Evolutionary conservation across 345 rosid genomes (phyloP), one percentile per base, ranked within the genome.

Genomic region (Reutealis trisperma): DNA sequence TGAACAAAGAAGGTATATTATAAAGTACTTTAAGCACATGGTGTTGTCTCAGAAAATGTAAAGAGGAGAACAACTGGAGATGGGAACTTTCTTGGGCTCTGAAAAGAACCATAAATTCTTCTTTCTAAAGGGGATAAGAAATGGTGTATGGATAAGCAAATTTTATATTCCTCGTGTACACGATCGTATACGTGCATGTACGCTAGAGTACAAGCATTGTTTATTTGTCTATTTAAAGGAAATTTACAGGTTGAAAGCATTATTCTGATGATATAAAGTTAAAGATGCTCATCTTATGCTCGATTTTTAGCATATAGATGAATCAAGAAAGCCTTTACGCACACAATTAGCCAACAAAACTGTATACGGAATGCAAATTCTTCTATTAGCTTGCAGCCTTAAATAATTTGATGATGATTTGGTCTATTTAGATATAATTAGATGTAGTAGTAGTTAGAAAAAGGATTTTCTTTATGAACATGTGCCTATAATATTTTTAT

Each of bases 231-330:
- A 55, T 55, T 10, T 27, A 16, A 44, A 62, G n/a, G 54, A 49
- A 70, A 45, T 75, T 70, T 77, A 77, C 84, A 70, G 84, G 70
- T 63, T 70, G 66, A 74, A 55, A 37, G 41, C 57, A 60, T 65
- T 81, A 78, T 75, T 60, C 14, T 8, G 60, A 52, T 6, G 37
- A 70, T 77, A 22, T 55, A 74, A 81, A 77, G 62, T 19, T 63
- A 47, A 54, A 57, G 70, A 58, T 63, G 78, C 73, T 70, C 60
- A 14, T 58, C 63, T 63, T 25, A 14, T 63, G 55, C 69, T 32
- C 67, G 67, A 70, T 77, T 81, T 77, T n/a, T 15, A 5, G 51
- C 47, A 1, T 22, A 49, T 76, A 1, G 8, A 51, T 41, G 52
- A 25, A 37, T 59, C 52, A 42, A 18, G 12, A 4, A 3, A 25